Conservation (phyloP, 1,139 yeast genomes). For the Lodderomyces orthopsilosis region DNA sequence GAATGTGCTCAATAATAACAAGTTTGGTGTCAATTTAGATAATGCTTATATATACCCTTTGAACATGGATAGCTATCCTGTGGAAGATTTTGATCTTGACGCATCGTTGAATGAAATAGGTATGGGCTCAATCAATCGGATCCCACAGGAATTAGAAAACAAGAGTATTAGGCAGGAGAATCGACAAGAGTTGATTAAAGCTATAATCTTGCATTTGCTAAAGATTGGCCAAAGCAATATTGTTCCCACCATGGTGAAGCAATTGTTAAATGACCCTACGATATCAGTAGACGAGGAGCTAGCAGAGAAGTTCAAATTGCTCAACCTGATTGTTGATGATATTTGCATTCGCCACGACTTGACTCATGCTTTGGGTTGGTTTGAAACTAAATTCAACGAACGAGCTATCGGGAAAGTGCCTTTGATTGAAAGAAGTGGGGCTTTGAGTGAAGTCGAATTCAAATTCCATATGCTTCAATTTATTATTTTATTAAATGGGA, state of each 20-base stretch:
- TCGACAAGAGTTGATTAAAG: constrained; percentile 36
- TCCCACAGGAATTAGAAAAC: constrained; percentile 13
- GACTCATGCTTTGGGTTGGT: constrained; percentile 35
- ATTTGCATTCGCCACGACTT: constrained; percentile 35
- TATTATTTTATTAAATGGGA: constrained; percentile 37
- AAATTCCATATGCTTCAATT: constrained; percentile 63
- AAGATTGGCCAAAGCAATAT: constrained; percentile 43
- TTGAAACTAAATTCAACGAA: constrained; percentile 24
- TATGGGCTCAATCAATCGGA: background rate
- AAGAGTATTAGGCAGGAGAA: constrained; percentile 24
- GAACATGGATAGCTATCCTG: constrained; percentile 32
- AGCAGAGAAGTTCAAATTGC: constrained; percentile 26
- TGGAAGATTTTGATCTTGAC: constrained; percentile 10
- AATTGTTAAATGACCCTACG: constrained; percentile 16
- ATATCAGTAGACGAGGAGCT: constrained; percentile 24
- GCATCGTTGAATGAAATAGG: background rate
- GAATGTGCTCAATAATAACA: constrained; percentile 30
- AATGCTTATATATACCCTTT: constrained; percentile 46
- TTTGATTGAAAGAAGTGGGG: background rate
- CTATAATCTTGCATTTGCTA: constrained; percentile 40
- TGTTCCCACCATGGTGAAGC: constrained; percentile 31
- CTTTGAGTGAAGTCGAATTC: constrained; percentile 45
- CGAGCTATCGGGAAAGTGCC: constrained; percentile 3
- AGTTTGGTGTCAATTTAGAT: constrained; percentile 35
- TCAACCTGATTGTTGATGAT: constrained; percentile 38